Evolutionary conservation across 306 rosid genomes (phyloP).

Genomic region (Citrullus mucosospermus): DNA sequence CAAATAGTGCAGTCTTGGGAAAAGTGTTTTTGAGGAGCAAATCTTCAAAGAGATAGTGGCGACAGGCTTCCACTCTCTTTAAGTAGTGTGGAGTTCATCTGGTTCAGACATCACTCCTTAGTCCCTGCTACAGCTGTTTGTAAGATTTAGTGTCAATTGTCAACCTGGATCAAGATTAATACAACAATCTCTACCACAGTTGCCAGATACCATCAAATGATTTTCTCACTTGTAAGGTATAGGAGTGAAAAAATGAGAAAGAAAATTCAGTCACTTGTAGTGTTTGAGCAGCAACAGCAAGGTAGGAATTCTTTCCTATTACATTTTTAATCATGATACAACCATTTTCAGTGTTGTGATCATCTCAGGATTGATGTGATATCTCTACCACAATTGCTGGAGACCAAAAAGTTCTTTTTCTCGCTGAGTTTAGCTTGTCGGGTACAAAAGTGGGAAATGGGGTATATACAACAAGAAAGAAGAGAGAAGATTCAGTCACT

Average conservation of each 20-base stretch:
- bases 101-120: not conserved
- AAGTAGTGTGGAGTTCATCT: not conserved
- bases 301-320: not conserved
- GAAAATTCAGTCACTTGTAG: not conserved
- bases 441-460: not conserved
- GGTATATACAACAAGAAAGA: not conserved
- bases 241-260: not conserved
- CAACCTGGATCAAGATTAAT: not conserved
- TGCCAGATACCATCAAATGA: not conserved
- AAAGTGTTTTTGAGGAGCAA: not conserved
- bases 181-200: not conserved
- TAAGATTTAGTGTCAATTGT: not conserved
- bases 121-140: not conserved
- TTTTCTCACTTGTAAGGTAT: not conserved
- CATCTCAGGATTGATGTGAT: not conserved
- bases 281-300: not conserved
- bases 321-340: not conserved
- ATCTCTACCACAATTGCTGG: not conserved
- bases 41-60: not conserved
- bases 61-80: not conserved
- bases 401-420: not conserved
- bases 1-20: not conserved
- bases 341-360: not conserved
- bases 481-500: not conserved
- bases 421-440: not conserved